Evolutionary conservation across 176 grass and related monocot genomes (phyloP).

Genomic region (Saccharum officinarum): DNA sequence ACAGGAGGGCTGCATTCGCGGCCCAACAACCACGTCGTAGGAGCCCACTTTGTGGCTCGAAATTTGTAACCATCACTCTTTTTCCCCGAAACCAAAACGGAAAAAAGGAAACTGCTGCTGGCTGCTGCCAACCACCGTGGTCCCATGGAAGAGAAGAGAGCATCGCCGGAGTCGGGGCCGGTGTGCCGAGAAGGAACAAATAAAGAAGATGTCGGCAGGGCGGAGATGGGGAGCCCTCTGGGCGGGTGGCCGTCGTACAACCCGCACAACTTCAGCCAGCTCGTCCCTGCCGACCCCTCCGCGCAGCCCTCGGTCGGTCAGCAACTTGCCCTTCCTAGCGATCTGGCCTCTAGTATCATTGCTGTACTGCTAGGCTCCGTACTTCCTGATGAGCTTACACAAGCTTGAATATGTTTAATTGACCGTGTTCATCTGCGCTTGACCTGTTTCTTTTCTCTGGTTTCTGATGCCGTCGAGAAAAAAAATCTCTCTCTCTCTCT

Average conservation of each 20-base stretch:
- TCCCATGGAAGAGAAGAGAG: neutral
- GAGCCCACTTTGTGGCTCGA: neutral
- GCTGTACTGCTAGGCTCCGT: neutral
- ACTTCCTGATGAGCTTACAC: no score
- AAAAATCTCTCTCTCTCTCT: no score
- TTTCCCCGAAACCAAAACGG: neutral
- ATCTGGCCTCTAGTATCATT: neutral
- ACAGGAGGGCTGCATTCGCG: neutral
- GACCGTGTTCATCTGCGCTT: neutral
- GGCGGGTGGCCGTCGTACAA: constrained; percentile 86
- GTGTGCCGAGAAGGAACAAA: neutral
- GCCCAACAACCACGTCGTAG: neutral
- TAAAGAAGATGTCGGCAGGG: neutral
- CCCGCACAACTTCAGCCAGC: constrained; percentile 85
- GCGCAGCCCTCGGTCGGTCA: constrained; percentile 71
- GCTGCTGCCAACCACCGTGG: neutral
- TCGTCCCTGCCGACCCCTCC: constrained; percentile 70
- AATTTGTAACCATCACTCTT: neutral
- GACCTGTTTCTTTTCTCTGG: neutral
- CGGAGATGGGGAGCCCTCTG: constrained; percentile 63
- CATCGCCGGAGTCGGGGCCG: constrained; percentile 33
- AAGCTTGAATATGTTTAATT: neutral
- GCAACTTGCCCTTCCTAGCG: neutral
- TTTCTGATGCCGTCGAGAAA: neutral
- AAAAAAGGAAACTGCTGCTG: neutral